Evolutionary conservation across 1,284 basidiomycete species (phyloP), one percentile per base, ranked within the genome.

Genomic region (Cryptococcus depauperatus): DNA sequence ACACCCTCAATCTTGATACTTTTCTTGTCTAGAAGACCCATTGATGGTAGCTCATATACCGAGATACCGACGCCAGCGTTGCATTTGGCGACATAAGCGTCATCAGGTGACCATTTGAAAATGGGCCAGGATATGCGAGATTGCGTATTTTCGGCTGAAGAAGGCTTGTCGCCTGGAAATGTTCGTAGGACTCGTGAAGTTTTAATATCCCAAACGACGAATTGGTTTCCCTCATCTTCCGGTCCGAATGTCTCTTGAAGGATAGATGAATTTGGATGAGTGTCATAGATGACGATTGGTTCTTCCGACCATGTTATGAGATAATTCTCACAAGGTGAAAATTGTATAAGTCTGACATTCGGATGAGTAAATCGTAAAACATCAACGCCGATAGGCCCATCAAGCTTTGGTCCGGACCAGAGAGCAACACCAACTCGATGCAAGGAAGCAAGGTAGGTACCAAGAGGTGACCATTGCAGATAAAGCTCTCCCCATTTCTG

Each of bases 221-320:
- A 81, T 62, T 92, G 87, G 74, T 96, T 92, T 32, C 93, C 95
- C 73, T 96, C 91, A 69, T 98, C 95, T 61, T 86, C 84, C 43
- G 88, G 80, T 26, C 85, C 85, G 41, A 71, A 71, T 11, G 63
- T 62, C 34, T 68, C 64, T 51, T 69, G 62, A 46, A 68, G 51
- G n/a, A n/a, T n/a, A 48, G 68, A 57, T 72, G 87, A 82, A 48
- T 71, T 65, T 18, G 72, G 63, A 35, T 85, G 83, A 54, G 82
- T 83, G 54, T 88, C 84, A 32, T 85, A 84, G 29, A 92, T 84
- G 48, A 83, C 78, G 60, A 98, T 93, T 18, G 92, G 83, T 59
- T 96, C 89, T 59, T 91, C 85, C 7, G 95, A 96, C 90, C 93
- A 98, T 34, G 95, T 98, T 60, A 96, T 88, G 55, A 99, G 75